Evolutionary conservation across 495 filamentous ascomycete genomes (phyloP), one percentile per base, ranked within the genome.

Genomic region (Apiosordaria backusii): DNA sequence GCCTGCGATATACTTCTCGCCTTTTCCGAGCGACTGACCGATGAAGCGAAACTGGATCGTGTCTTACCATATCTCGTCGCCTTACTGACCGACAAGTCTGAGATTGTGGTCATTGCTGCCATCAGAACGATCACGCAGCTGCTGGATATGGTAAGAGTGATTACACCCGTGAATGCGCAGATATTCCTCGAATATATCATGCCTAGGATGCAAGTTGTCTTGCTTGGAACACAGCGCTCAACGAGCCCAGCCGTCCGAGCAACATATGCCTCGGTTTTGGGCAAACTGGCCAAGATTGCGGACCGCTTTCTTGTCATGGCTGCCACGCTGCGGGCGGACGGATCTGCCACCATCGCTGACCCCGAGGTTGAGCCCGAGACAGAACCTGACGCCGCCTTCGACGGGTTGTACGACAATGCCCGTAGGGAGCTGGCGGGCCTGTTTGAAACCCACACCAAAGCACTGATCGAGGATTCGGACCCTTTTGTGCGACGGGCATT

Each of bases 21-120:
- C 18, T 97, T 98, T 76, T 88, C 92, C 6, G 93, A 98, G 76
- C 86, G 90, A 59, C 75, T 97, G 45, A 95, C 95, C 0, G 96
- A 99, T 74, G 96, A 99, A 72, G 94, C 94, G 13, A 99, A 98
- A 72, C 83, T 99, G 62, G 96, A 99, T 76, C 88, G 96, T 50
- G 88, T 97, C 25, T 82, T 99, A 35, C 96, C 96, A 7, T 96
- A 97, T 69, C 78, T 97, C 23, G 89, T 97, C 75, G 81, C 86
- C 25, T 74, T 97, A 26, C 77, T 98, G 21, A 88, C 87, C 68
- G 96, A 99, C 75, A 84, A 88, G 61, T 85, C 86, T 15, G 91
- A 97, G 68, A 81, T 89, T 59, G 93, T 98, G 24, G 91, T 90
- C 66, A 84, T 96, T 24, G 87, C 92, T 26, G 93, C 93, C 18